Base-by-base conservation (phyloP, 495 filamentous ascomycete species). In the Penicillium malachiteum region DNA sequence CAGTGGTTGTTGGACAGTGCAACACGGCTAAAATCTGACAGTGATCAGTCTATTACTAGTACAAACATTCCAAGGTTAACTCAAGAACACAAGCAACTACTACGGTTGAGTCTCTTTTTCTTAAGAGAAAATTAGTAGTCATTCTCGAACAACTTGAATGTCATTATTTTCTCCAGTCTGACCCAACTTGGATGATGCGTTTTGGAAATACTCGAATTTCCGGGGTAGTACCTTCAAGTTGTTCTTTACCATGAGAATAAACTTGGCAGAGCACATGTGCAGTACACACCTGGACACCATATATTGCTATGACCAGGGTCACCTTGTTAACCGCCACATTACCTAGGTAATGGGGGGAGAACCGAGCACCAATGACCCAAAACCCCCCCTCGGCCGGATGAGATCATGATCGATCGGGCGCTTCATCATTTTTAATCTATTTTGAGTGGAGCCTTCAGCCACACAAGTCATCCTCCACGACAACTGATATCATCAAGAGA, bases 371-470 rank as follows among this genome's bases (percentile, higher is more conserved):
- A 30, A 59, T 56, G 43, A 41, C 26, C 33, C 51, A 16, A 48
- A 48, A 46, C 46, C 46, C 39, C 45, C 48, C 44, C 38, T 63
- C 54, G 57, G 59, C 54, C 51, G 63, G 52, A 68, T 68, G 65
- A 68, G 63, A 68, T 68, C 65, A 68, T 65, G 57, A 47, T 52
- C 54, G 61, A 61, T 64, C 58, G 56, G 48, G 34, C 54, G 55
- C 55, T 64, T 58, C 62, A 64, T 64, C 58, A 64, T 63, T 48
- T 68, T 66, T 66, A 68, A 68, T 68, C 51, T 68, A 68, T 68
- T 64, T 50, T 14, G 21, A 57, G 65, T 68, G 65, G 65, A 64
- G 63, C 45, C 57, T 21, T 57, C 65, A 66, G 65, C 65, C 65
- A 68, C 65, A 57, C 60, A 64, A 58, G 60, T 68, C 63, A 66